phyloP scores from a whole-genome alignment of 179 eudicot genomes.

The Silene noctiflora region DNA sequence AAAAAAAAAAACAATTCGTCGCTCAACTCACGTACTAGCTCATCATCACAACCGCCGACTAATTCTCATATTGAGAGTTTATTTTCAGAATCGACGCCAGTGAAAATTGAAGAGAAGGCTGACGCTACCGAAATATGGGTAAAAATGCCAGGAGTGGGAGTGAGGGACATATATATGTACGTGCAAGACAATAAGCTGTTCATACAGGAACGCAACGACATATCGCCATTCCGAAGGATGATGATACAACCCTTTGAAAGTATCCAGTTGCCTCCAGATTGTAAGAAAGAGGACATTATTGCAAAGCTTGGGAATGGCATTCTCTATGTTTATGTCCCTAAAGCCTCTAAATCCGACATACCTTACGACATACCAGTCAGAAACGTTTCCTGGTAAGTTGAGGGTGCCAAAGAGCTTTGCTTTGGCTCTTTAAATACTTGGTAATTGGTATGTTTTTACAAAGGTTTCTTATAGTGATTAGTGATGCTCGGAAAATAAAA shows the following conservation, averaged over 20 bases:
- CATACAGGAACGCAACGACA: constrained; percentile 15
- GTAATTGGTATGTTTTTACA: too few species aligned
- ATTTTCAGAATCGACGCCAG: constrained; percentile 4
- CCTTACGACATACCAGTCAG: constrained; percentile 9
- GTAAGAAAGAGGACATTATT: constrained; percentile 5
- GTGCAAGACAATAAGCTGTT: constrained; percentile 12
- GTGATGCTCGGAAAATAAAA: too few species aligned
- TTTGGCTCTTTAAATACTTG: not conserved
- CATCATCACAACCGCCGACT: not conserved
- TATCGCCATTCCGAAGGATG: constrained; percentile 16
- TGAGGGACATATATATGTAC: constrained; percentile 12
- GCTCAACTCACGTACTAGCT: too few species aligned
- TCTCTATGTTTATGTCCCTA: constrained; percentile 13
- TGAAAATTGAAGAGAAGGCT: constrained; percentile 10
- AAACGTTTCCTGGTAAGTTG: constrained; percentile 9
- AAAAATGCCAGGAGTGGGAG: constrained; percentile 19
- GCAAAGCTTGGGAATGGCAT: constrained; percentile 19
- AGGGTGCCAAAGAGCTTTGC: not conserved
- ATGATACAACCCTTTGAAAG: constrained; percentile 20
- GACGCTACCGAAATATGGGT: constrained; percentile 8
- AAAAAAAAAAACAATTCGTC: not conserved
- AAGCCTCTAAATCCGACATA: not conserved
- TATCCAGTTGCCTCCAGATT: constrained; percentile 2
- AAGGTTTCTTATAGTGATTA: too few species aligned
- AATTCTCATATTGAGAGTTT: not conserved